Evolutionary conservation across 345 rosid genomes (phyloP).

Genomic region (Citrus glauca): DNA sequence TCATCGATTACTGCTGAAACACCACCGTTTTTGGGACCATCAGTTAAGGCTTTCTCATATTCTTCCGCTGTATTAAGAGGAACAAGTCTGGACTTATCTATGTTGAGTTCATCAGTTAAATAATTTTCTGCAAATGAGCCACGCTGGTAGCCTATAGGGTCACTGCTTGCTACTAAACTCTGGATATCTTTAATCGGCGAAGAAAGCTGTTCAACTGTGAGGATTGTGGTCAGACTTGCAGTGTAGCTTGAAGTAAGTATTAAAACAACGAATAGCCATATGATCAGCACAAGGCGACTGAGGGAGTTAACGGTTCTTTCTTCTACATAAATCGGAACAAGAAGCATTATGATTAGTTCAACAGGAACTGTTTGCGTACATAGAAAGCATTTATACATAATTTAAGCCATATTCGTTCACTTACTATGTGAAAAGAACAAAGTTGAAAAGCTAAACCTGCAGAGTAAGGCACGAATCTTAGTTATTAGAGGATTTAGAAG

Average conservation of each 20-base stretch:
- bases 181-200: background rate
- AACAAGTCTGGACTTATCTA: slow-evolving; percentile 9
- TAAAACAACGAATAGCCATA: slow-evolving; percentile 19
- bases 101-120: slow-evolving; percentile 3
- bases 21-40: slow-evolving; percentile 10
- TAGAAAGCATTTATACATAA: background rate
- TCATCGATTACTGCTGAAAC: slow-evolving; percentile 23
- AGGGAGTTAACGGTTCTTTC: slow-evolving; percentile 7
- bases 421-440: slow-evolving; percentile 19
- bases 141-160: slow-evolving; percentile 11
- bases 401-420: background rate
- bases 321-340: background rate
- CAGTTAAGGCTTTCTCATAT: background rate
- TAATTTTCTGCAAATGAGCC: slow-evolving; percentile 14
- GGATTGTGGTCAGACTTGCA: slow-evolving; percentile 23
- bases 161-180: background rate
- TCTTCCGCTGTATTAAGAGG: slow-evolving; percentile 8
- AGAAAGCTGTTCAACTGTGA: slow-evolving; percentile 19
- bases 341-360: background rate
- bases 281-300: slow-evolving; percentile 13
- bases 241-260: slow-evolving; percentile 28
- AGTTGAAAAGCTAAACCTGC: slow-evolving; percentile 24
- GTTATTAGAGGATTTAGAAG: background rate
- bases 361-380: background rate
- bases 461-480: background rate